Evolutionary conservation across 495 filamentous ascomycete genomes (phyloP), one percentile per base, ranked within the genome.

Genomic region (Pseudoneurospora amorphoporcata): DNA sequence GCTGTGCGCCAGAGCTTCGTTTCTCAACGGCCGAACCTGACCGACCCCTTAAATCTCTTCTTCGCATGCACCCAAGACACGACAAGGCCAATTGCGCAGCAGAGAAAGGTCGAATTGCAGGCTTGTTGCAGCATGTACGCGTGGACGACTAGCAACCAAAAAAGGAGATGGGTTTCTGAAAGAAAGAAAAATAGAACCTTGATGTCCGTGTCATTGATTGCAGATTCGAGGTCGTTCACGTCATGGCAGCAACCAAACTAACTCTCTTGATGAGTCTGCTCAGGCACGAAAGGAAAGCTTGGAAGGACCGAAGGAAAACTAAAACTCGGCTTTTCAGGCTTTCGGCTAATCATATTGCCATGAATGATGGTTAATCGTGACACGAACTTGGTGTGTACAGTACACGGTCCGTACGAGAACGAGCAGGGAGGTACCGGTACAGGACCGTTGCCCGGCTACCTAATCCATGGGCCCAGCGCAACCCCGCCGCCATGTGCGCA

Each of bases 401-500:
- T 61, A 32, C 53, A 32, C 35, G 47, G 35, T 35, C 53, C 32
- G 47, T 39, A 10, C 39, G 4, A 10, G 8, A n/a, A 68, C 23
- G 23, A n/a, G n/a, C 12, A 35, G 39, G 14, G 38, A 71, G 29
- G 74, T 77, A 77, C 65, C 68, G 47, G 71, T 75, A 73, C 72
- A 68, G 61, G 69, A 42, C 53, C 10, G 53, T 47, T 40, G 7
- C 29, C 73, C 73, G 75, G 75, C 75, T 76, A 23, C 23, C 23
- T 23, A 76, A 79, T 76, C 68, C 76, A 45, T 72, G 69, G 71
- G 71, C 23, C 19, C 45, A 70, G 76, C 73, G 73, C 71, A 61
- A 78, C 74, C 65, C 70, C 68, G 47, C 73, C 53, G 69, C 76
- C 76, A 77, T 77, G 76, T 73, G 71, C 71, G 73, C 72, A 68